These are phyloP conservation scores for Pestalotiopsis sp. DNA, from an alignment of 2,329 filamentous ascomycete genomes.

Conservation along the genomic window DNA sequence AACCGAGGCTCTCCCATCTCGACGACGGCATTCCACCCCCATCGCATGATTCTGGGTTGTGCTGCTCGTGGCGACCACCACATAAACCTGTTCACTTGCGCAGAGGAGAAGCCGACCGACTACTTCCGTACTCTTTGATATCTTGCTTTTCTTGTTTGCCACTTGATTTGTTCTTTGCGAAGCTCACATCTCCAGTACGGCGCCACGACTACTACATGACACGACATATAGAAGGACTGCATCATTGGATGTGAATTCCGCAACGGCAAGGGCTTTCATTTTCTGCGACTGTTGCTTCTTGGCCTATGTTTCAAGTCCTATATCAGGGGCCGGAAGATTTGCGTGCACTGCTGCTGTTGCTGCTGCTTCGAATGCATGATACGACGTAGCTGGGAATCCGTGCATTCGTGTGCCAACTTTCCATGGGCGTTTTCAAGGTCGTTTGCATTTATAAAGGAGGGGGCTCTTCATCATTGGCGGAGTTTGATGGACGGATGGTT, in stretches of 20 bases:
- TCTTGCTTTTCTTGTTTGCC: background rate
- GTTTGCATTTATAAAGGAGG: background rate
- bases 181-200: background rate
- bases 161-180: background rate
- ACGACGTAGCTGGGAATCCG: background rate
- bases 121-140: slow-evolving; percentile 2
- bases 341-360: background rate
- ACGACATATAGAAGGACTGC: background rate
- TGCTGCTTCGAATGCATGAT: background rate
- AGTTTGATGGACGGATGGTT: background rate
- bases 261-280: background rate
- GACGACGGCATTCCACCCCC: slow-evolving; percentile 91
- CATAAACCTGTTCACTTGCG: slow-evolving; percentile 84
- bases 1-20: slow-evolving; percentile 82
- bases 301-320: background rate
- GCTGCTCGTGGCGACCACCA: slow-evolving; percentile 86
- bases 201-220: background rate
- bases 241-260: background rate
- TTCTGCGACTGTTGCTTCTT: background rate
- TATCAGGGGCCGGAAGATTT: background rate
- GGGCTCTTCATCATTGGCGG: background rate
- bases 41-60: slow-evolving; percentile 87
- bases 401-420: background rate
- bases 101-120: slow-evolving; percentile 39
- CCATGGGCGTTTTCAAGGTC: background rate